Percentiles rank a stretch among this genome's conserved stretches.
Conservation (phyloP, 345 rosid genomes). For the Populus alba region DNA sequence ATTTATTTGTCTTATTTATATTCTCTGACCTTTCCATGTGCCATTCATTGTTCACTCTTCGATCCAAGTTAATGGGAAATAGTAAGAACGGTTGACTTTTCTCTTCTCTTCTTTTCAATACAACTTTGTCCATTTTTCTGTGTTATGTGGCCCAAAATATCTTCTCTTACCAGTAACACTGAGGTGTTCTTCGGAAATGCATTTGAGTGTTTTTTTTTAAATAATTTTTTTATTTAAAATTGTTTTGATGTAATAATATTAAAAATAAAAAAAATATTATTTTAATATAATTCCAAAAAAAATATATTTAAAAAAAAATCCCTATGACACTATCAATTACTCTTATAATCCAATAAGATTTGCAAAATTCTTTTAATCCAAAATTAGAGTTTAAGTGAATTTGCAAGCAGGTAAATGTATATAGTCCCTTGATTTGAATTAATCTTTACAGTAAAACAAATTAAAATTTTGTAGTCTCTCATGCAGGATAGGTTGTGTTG, state of each 20-base stretch:
- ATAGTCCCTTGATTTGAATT: neutral
- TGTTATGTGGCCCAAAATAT: neutral
- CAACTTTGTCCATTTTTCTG: neutral
- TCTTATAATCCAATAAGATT: too few relatives aligned
- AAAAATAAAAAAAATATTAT: too few relatives aligned
- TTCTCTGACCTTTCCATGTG: neutral
- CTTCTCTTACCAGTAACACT: too few relatives aligned
- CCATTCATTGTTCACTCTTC: too few relatives aligned
- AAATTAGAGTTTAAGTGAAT: neutral
- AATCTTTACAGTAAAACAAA: neutral
- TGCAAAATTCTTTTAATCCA: neutral
- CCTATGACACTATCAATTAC: rapidly evolving
- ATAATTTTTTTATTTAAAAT: too few relatives aligned
- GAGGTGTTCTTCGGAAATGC: too few relatives aligned
- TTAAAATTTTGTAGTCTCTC: neutral
- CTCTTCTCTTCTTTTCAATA: neutral
- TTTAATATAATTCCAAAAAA: too few relatives aligned
- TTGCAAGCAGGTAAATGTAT: neutral
- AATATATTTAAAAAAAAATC: too few relatives aligned
- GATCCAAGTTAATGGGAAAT: neutral
- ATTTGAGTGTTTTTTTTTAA: too few relatives aligned
- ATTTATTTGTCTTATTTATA: neutral
- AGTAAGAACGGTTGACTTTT: neutral
- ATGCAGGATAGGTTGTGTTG: neutral
- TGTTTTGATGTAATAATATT: too few relatives aligned